phyloP scores from a whole-genome alignment of 352 stramenopile species.

The Phytophthora megakarya region DNA sequence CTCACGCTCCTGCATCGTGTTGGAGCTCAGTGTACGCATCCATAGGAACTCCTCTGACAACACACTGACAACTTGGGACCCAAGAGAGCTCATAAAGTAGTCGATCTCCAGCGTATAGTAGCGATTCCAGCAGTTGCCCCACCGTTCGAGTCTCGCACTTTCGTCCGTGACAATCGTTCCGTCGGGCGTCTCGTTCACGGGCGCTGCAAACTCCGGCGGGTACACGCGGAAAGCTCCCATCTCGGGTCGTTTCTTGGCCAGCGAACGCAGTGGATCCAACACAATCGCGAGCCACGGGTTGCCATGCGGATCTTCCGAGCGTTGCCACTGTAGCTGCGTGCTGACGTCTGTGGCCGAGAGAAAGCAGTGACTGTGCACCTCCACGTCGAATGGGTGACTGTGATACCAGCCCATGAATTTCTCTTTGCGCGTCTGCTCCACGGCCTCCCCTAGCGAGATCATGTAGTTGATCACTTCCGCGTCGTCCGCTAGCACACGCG shows the following conservation, averaged over 20 bases:
- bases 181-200: constrained; percentile 95
- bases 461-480: constrained; percentile 99
- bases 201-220: constrained; percentile 94
- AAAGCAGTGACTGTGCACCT: constrained; percentile 97
- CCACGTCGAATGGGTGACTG: constrained; percentile 98
- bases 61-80: constrained; percentile 91
- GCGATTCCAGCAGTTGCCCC: constrained; percentile 95
- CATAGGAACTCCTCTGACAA: constrained; percentile 95
- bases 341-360: constrained; percentile 97
- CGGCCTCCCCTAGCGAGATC: constrained; percentile 96
- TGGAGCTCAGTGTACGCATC: constrained; percentile 91
- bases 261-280: constrained; percentile 95
- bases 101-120: constrained; percentile 87
- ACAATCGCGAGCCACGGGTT: constrained; percentile 99
- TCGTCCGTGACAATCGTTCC: constrained; percentile 94
- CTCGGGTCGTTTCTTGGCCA: constrained; percentile 93
- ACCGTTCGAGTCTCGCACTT: constrained; percentile 93
- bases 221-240: constrained; percentile 98
- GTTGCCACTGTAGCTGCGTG: constrained; percentile 98
- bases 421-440: constrained; percentile 95
- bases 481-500: constrained; percentile 96
- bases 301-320: constrained; percentile 94
- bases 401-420: constrained; percentile 99
- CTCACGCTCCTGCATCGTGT: constrained; percentile 89
- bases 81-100: constrained; percentile 96